Conservation (phyloP, 176 grass and related monocot genomes). For the Hyparrhenia diplandra region DNA sequence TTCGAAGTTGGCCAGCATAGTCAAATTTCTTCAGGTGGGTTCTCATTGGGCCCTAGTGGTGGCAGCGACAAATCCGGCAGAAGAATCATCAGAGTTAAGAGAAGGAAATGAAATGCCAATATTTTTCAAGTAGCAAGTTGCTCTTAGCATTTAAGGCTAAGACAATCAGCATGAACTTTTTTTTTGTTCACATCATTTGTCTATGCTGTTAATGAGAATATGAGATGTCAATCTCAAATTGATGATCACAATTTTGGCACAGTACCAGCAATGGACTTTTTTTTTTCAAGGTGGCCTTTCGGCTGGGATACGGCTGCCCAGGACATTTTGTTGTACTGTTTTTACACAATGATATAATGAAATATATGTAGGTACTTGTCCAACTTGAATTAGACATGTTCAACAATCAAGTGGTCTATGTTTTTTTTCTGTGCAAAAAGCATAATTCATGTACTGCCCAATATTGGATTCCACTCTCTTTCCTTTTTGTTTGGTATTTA, state of each 20-base stretch:
- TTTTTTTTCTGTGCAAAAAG: background rate
- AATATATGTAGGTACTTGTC: background rate
- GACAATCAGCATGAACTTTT: background rate
- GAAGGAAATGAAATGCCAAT: conserved; percentile 29
- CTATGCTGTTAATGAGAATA: background rate
- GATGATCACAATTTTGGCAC: background rate
- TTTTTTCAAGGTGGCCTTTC: too few relatives aligned
- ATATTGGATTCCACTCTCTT: too few relatives aligned
- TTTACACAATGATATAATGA: background rate
- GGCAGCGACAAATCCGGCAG: conserved; percentile 30
- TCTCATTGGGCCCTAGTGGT: conserved; percentile 24
- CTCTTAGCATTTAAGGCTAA: background rate
- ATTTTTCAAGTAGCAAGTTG: background rate
- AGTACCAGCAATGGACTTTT: background rate
- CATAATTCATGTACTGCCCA: too few relatives aligned
- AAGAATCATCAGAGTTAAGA: conserved; percentile 41
- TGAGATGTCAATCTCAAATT: background rate
- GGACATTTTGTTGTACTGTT: background rate
- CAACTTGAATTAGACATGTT: background rate
- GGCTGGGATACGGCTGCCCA: too few relatives aligned
- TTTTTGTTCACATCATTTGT: background rate
- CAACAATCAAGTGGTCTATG: background rate
- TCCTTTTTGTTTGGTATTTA: too few relatives aligned
- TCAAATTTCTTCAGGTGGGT: conserved; percentile 36
- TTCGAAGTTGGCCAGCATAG: conserved; percentile 40